A percentile compares a stretch with the other conserved stretches of the same genome.
phyloP scores from a whole-genome alignment of 202 grass and related monocot species.

The Setaria italica region DNA sequence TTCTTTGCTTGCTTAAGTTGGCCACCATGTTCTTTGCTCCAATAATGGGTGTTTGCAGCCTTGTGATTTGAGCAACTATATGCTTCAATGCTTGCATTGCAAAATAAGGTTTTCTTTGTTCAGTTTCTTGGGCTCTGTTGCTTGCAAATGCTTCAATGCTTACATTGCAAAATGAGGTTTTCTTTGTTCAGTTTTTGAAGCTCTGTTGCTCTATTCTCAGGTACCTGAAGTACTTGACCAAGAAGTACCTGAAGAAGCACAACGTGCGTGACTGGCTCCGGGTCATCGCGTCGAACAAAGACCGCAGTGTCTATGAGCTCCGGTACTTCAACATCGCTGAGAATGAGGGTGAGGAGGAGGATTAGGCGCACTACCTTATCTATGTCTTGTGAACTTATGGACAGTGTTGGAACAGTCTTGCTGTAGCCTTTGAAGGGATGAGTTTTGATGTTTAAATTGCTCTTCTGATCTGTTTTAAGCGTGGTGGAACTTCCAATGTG shows the following conservation, averaged over 20 bases:
- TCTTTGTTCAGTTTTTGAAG: background rate
- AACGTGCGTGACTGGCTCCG: constrained; percentile 91
- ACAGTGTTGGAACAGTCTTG: constrained; percentile 23
- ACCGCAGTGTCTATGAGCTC: constrained; percentile 74
- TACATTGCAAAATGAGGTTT: background rate
- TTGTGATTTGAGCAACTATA: background rate
- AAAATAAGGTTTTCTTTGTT: background rate
- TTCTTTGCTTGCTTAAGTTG: background rate
- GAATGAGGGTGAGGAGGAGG: constrained; percentile 88
- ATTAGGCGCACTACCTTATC: constrained; percentile 53
- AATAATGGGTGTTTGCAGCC: too few species aligned
- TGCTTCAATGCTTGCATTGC: background rate
- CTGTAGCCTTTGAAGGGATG: constrained; percentile 27
- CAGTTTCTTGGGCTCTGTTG: background rate
- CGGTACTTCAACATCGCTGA: constrained; percentile 93
- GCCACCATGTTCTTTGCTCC: background rate
- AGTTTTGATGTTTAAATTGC: constrained; percentile 53
- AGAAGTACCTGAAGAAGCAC: constrained; percentile 95
- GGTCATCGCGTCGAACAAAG: constrained; percentile 76
- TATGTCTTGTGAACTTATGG: constrained; percentile 33
- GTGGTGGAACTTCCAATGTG: constrained; percentile 20
- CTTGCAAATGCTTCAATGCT: background rate
- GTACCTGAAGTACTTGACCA: constrained; percentile 91
- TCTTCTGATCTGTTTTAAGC: constrained; percentile 23
- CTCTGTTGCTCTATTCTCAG: constrained; percentile 36